A percentile compares a stretch with the other conserved stretches of the same genome.
Evolutionary conservation across 73 alveolate genomes (phyloP).

Genomic region (Paraurostyla sp.): DNA sequence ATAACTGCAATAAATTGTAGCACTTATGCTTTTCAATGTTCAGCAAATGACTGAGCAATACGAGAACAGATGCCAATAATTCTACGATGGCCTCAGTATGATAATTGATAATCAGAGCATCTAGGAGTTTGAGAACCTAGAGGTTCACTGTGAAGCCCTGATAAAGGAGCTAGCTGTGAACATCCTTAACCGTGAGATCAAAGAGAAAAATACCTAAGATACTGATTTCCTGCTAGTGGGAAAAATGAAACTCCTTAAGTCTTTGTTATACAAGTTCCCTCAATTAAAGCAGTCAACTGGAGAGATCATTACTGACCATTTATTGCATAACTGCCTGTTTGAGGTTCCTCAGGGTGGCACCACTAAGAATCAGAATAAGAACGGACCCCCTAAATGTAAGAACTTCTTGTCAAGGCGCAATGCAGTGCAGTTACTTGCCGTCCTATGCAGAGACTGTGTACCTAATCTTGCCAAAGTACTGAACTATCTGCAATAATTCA

Average conservation of each 20-base stretch:
- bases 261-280: constrained; percentile 56
- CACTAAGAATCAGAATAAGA: neutral
- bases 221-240: constrained; percentile 68
- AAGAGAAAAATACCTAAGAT: constrained; percentile 65
- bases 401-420: constrained; percentile 27
- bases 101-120: neutral
- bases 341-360: constrained; percentile 75
- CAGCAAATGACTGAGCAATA: neutral
- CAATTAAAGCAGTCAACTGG: constrained; percentile 38
- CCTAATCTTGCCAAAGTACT: constrained; percentile 59
- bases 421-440: constrained; percentile 58
- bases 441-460: constrained; percentile 66
- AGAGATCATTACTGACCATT: neutral
- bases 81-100: constrained; percentile 40
- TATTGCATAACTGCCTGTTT: constrained; percentile 71
- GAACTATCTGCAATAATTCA: constrained; percentile 36
- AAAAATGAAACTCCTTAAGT: constrained; percentile 47
- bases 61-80: neutral
- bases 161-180: neutral
- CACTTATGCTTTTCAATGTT: neutral
- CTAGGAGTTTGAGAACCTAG: neutral
- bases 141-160: neutral
- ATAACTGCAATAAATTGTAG: neutral
- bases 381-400: constrained; percentile 83
- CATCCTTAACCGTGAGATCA: constrained; percentile 35